Evolutionary conservation across 192 early-diverging fungal genomes (phyloP).

Genomic region (Backusella parvicylindrica): DNA sequence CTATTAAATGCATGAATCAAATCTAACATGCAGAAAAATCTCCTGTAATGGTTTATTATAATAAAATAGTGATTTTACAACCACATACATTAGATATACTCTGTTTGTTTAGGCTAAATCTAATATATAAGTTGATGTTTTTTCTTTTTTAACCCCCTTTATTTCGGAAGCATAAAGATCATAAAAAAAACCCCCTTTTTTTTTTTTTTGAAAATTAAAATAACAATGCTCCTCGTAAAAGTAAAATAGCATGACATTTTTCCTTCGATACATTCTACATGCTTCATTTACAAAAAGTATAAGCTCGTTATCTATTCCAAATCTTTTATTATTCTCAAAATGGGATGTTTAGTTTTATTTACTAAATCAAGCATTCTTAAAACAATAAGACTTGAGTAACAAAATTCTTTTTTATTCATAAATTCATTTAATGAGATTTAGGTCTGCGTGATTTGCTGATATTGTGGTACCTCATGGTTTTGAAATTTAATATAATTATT

Average conservation of each 20-base stretch:
- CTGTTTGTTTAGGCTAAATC: not conserved
- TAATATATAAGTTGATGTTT: not conserved
- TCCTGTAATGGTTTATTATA: not conserved
- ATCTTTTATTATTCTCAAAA: not conserved
- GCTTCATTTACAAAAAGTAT: too few relatives aligned
- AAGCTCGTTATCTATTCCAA: too few relatives aligned
- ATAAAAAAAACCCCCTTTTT: not conserved
- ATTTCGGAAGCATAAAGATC: not conserved
- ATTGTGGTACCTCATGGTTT: not conserved
- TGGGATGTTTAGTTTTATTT: not conserved
- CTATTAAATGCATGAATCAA: too few relatives aligned
- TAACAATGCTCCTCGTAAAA: not conserved
- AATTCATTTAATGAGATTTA: not conserved
- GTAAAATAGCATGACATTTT: not conserved
- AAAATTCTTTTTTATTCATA: not conserved
- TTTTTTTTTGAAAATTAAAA: not conserved
- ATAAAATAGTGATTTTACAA: not conserved
- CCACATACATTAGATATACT: not conserved
- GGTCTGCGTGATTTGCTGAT: not conserved
- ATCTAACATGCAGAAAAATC: not conserved
- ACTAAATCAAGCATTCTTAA: not conserved
- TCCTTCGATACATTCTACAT: not conserved
- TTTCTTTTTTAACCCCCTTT: not conserved
- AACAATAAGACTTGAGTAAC: not conserved
- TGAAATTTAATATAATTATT: not conserved